Base-by-base conservation (phyloP, 2,329 filamentous ascomycete species). In the Colletotrichum aenigma region DNA sequence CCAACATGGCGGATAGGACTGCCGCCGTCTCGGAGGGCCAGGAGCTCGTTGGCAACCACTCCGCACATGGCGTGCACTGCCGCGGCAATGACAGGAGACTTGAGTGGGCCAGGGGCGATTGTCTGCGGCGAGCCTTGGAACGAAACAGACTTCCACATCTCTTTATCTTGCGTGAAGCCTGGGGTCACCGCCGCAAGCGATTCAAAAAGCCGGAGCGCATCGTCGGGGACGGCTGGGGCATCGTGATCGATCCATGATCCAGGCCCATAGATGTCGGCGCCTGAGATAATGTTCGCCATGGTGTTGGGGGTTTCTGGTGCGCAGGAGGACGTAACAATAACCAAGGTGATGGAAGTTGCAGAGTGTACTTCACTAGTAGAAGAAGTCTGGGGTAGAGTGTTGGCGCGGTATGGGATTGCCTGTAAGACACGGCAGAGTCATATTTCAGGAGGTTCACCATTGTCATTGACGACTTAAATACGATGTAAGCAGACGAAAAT, bases 181-280 rank as follows among this genome's bases (percentile, higher is more conserved):
- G 55, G 55, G 4, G 55, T 58, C 55, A 58, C 24, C 13, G 55
- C 55, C 4, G 24, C 55, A 15, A 58, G 55, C n/a, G 55, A 58
- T 58, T 58, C 24, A 28, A 58, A 58, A 58, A 58, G 55, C 55
- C 55, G 55, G 24, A 58, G 55, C 55, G 55, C 55, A 58, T 58
- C 55, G 1, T 58, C 55, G 6, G 55, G 55, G 55, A 58, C 55
- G 21, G 55, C 55, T 6, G 55, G 55, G 24, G 55, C 55, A 58
- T 58, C 24, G 9, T 58, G 55, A 28, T 58, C 55, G 55, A 58
- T 58, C 55, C 55, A 58, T 28, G 24, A 58, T 1, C 55, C 55
- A 28, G 55, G 55, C n/a, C 55, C 55, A 28, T 58, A 58, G 55
- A 58, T 1, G 21, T 58, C 55, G 55, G 55, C 15, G 24, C 55